Conservation (phyloP, 495 filamentous ascomycete genomes). For the Podospora conica region DNA sequence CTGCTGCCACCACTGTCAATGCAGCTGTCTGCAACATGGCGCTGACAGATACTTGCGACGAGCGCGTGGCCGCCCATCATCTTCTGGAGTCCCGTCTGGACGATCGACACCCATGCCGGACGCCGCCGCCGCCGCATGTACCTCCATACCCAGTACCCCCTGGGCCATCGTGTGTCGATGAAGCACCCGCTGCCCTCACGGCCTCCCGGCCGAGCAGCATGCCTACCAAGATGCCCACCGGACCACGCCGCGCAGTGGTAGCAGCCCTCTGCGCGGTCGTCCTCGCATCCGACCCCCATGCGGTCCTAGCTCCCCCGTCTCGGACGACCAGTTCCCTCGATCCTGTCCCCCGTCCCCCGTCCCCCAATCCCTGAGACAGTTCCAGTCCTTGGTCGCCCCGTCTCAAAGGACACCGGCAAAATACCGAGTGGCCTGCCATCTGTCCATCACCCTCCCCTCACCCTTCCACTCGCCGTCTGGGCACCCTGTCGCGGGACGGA, state of each 20-base stretch:
- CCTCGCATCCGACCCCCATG: slow-evolving; percentile 11
- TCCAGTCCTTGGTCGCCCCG: slow-evolving; percentile 17
- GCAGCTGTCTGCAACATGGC: slow-evolving; percentile 10
- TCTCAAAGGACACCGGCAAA: slow-evolving; percentile 18
- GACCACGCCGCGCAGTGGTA: not conserved
- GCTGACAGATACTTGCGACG: slow-evolving; percentile 9
- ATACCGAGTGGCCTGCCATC: slow-evolving; percentile 15
- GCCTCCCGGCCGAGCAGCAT: not conserved
- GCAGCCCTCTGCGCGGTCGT: not conserved
- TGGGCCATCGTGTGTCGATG: slow-evolving; percentile 17
- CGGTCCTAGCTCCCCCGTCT: not conserved
- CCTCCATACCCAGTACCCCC: not conserved
- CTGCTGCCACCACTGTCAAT: slow-evolving; percentile 15
- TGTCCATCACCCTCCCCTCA: slow-evolving; percentile 4
- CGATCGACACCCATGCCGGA: slow-evolving; percentile 3
- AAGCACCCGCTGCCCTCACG: slow-evolving; percentile 9
- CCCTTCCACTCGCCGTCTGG: slow-evolving; percentile 6
- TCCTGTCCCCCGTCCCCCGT: slow-evolving; percentile 2
- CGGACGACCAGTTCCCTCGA: not conserved
- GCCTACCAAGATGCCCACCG: slow-evolving; percentile 11
- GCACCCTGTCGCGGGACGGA: slow-evolving; percentile 20
- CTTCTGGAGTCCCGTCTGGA: not conserved
- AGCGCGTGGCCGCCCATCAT: not conserved
- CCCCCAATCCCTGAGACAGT: slow-evolving; percentile 17
- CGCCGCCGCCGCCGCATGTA: too few relatives aligned